phyloP scores from a whole-genome alignment of 306 rosid species.

The Clitoria ternatea region DNA sequence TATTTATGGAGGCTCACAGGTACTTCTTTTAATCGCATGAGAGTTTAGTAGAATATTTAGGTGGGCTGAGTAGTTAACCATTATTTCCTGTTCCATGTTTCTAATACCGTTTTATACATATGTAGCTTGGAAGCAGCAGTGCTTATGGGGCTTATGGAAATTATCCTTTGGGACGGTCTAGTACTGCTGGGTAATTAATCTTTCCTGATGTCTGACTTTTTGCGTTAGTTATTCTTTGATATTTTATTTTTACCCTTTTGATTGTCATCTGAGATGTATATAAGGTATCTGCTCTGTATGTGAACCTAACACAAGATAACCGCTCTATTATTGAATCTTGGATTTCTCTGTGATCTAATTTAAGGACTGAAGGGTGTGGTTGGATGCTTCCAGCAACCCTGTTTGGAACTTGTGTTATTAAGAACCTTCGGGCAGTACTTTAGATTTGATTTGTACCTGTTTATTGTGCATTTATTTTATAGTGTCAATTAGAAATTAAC shows the following conservation, averaged over 20 bases:
- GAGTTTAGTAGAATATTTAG: constrained; percentile 1
- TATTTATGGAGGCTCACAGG: constrained; percentile 84
- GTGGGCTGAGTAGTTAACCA: neutral
- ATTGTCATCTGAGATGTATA: neutral
- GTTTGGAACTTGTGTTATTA: constrained; percentile 10
- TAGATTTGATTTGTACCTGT: constrained; percentile 1
- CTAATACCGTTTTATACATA: constrained; percentile 27
- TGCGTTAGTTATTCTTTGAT: neutral
- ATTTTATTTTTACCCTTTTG: neutral
- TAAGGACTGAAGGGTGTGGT: neutral
- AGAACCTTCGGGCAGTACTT: too few relatives aligned
- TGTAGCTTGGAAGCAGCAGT: constrained; percentile 69
- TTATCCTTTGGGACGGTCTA: constrained; percentile 69
- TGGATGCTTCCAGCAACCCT: constrained; percentile 1
- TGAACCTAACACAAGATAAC: neutral
- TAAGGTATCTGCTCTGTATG: neutral
- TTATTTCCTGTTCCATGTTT: constrained; percentile 12
- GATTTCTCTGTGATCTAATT: neutral
- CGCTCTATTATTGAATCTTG: neutral
- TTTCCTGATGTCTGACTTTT: constrained; percentile 14
- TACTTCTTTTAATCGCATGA: constrained; percentile 16
- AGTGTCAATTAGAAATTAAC: neutral
- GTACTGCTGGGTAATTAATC: constrained; percentile 68
- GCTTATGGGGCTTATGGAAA: constrained; percentile 89
- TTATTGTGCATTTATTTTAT: constrained; percentile 5